A percentile compares a stretch with the other conserved stretches of the same genome.
These are phyloP conservation scores for Plantago coronopus DNA, from an alignment of 305 asterid genomes.

Conservation along the genomic window DNA sequence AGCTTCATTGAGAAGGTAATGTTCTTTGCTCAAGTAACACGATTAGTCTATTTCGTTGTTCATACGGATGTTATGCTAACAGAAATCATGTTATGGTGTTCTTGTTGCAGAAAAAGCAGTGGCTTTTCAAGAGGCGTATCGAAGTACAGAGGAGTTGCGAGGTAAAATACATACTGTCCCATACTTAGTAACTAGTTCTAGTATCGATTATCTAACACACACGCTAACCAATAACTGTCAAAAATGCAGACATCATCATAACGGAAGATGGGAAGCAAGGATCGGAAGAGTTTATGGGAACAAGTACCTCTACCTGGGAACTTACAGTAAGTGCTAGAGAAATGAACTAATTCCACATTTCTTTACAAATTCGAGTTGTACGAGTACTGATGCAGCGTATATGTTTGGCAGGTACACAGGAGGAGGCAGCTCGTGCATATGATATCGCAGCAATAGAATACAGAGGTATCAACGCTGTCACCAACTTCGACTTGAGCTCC, in stretches of 20 bases:
- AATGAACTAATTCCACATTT: background rate
- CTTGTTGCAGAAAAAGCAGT: conserved; percentile 51
- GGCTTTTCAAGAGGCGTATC: conserved; percentile 87
- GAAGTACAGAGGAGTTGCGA: conserved; percentile 86
- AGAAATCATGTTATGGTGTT: background rate
- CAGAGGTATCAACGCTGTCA: conserved; percentile 11
- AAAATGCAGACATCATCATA: conserved; percentile 69
- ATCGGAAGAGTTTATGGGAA: conserved; percentile 82
- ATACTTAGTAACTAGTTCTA: background rate
- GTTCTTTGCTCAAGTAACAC: background rate
- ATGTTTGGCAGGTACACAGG: conserved; percentile 56
- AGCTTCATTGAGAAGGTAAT: conserved; percentile 77
- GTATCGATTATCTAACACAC: background rate
- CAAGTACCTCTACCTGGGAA: conserved; percentile 81
- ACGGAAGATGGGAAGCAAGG: conserved; percentile 88
- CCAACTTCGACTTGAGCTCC: conserved; percentile 14
- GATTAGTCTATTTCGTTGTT: background rate
- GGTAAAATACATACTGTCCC: conserved; percentile 29
- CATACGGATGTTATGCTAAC: background rate
- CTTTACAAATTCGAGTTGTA: background rate
- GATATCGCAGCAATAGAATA: conserved; percentile 24
- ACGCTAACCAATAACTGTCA: conserved; percentile 11
- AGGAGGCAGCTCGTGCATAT: conserved; percentile 79
- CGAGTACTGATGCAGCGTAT: background rate
- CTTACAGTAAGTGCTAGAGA: conserved; percentile 56